Conservation (phyloP, 495 filamentous ascomycete species). For the Penicillium desertorum region DNA sequence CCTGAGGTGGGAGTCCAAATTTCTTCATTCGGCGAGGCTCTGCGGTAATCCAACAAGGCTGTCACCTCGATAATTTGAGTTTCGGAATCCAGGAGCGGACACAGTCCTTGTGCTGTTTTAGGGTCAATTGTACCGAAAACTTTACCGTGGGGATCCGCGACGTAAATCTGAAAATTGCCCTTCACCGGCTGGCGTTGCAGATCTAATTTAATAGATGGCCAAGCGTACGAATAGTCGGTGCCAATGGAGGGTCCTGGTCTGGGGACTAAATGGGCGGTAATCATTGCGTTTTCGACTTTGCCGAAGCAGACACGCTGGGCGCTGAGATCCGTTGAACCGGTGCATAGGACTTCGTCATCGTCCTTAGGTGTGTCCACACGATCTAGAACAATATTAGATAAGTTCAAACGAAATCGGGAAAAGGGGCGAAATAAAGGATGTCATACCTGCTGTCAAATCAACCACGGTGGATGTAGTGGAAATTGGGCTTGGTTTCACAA, state of each 20-base stretch:
- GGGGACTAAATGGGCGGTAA: slow-evolving; percentile 69
- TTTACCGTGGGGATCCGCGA: slow-evolving; percentile 65
- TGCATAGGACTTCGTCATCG: slow-evolving; percentile 48
- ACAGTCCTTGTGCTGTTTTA: slow-evolving; percentile 64
- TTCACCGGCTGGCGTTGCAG: slow-evolving; percentile 57
- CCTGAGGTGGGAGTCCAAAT: slow-evolving; percentile 54
- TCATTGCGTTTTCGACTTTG: slow-evolving; percentile 64
- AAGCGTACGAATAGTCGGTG: slow-evolving; percentile 41
- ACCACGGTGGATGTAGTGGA: slow-evolving; percentile 47
- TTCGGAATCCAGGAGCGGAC: slow-evolving; percentile 62
- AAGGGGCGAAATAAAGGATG: not conserved
- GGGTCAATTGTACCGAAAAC: slow-evolving; percentile 75
- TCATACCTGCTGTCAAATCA: slow-evolving; percentile 62
- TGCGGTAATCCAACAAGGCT: slow-evolving; percentile 63
- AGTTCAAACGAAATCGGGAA: not conserved
- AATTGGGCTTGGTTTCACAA: slow-evolving; percentile 31
- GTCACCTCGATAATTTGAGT: slow-evolving; percentile 59
- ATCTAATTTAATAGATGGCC: slow-evolving; percentile 72
- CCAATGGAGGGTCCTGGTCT: slow-evolving; percentile 56
- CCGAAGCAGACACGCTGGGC: slow-evolving; percentile 81
- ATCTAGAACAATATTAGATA: slow-evolving; percentile 19
- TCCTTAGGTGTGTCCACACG: slow-evolving; percentile 25
- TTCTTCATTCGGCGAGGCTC: slow-evolving; percentile 53
- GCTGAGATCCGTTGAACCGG: slow-evolving; percentile 44
- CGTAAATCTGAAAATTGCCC: slow-evolving; percentile 58